Evolutionary conservation across 805 yeast genomes (phyloP).

Genomic region (Teunomyces panamensis): DNA sequence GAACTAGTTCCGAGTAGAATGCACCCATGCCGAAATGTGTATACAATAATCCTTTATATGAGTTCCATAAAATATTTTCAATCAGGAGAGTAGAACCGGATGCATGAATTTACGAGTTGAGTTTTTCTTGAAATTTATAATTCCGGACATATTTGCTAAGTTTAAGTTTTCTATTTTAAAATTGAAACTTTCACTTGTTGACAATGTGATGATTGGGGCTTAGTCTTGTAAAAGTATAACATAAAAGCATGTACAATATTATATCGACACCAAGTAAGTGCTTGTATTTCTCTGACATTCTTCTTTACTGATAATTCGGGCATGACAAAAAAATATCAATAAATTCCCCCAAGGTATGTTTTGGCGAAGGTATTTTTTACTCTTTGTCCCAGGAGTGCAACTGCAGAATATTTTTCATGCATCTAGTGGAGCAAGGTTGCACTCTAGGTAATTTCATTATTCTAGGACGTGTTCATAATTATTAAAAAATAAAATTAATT

Average conservation of each 20-base stretch:
- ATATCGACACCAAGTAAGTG: neutral
- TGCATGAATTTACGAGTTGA: neutral
- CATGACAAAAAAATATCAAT: neutral
- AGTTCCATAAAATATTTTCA: neutral
- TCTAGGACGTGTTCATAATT: neutral
- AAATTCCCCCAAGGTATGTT: neutral
- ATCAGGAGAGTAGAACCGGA: neutral
- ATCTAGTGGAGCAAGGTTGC: neutral
- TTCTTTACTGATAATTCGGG: neutral
- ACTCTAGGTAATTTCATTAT: neutral
- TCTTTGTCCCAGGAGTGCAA: neutral
- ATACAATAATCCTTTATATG: neutral
- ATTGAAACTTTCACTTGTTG: neutral
- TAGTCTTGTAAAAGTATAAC: neutral
- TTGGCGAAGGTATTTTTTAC: neutral
- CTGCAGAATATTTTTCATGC: neutral
- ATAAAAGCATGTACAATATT: neutral
- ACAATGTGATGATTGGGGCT: neutral
- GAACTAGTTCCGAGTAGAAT: neutral
- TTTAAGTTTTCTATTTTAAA: neutral
- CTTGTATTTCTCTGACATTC: neutral
- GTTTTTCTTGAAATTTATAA: neutral
- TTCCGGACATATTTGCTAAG: neutral
- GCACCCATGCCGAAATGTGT: neutral
- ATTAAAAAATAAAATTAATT: neutral